Percentiles rank a stretch among this genome's conserved stretches.
Evolutionary conservation across 2,329 filamentous ascomycete species (phyloP).

Genomic region (Lachnellula suecica): DNA sequence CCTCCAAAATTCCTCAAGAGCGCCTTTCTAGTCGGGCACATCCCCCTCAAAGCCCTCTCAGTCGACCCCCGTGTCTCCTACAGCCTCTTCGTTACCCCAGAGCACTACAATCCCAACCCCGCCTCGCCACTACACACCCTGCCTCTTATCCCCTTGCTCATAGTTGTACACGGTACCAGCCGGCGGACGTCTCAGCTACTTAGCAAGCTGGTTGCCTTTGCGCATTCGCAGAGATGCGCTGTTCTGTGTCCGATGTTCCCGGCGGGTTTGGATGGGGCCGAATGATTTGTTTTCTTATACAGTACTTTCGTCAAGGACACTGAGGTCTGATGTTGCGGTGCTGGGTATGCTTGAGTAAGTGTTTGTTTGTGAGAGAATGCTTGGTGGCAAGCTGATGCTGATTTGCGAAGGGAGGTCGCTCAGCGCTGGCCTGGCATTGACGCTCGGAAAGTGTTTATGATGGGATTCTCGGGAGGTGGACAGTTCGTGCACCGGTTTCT

Average conservation of each 20-base stretch:
- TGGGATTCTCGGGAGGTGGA: conserved; percentile 34
- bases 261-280: conserved; percentile 29
- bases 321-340: conserved; percentile 26
- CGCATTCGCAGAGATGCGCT: conserved; percentile 15
- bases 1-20: conserved; percentile 28
- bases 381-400: no score
- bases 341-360: conserved; percentile 32
- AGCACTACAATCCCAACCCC: conserved; percentile 22
- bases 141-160: conserved; percentile 27
- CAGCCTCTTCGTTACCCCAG: conserved; percentile 28
- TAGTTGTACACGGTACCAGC: conserved; percentile 33
- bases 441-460: conserved; percentile 28
- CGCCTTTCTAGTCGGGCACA: conserved; percentile 28
- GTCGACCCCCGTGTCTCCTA: conserved; percentile 32
- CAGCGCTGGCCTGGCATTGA: conserved; percentile 30
- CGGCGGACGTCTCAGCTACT: conserved; percentile 14
- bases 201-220: background rate
- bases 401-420: no score
- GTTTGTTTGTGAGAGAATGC: no score
- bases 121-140: background rate
- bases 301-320: conserved; percentile 21
- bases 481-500: conserved; percentile 35
- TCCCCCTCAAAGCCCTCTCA: conserved; percentile 23
- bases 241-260: conserved; percentile 34
- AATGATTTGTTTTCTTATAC: conserved; percentile 34